Base-by-base conservation (phyloP, 192 early-diverging fungal species). In the Gryganskiella cystojenkinii region DNA sequence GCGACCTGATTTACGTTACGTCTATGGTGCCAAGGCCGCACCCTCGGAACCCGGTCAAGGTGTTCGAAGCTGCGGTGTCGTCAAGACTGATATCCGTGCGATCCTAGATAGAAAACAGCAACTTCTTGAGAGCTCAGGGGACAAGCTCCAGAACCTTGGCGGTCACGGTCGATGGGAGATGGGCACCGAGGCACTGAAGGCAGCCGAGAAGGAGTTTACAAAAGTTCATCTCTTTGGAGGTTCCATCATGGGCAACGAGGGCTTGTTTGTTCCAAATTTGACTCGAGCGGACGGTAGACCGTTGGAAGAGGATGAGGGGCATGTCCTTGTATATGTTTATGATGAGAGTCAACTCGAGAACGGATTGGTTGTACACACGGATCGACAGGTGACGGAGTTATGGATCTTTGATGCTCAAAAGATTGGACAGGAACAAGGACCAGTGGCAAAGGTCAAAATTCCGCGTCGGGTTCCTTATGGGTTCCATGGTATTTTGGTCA, bases 321-420 rank as follows among this genome's bases (percentile, higher is more conserved):
- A 67, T 49, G 27, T 75, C 27, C 35, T 75, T 0, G 72, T 75
- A 8, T 75, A 75, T 56, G 58, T 75, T 28, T 75, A 75, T 24
- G 72, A 75, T 24, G 64, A 75, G 51, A 56, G 59, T 11, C 64
- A 75, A 44, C 35, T 67, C 44, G 58, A 67, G 35, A 46, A 75
- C 20, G 64, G 64, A 24, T 43, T 59, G 13, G 30, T 57, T 2
- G 66, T 43, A 50, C 20, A 61, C 20, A 33, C 43, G n/a, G 51
- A 35, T 13, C 35, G 27, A 11, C 72, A 75, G 43, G 57, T 60
- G 20, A 67, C 72, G 9, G 72, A 75, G 64, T 51, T 75, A 20
- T 67, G 72, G 72, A 62, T 75, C 51, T 75, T 56, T 67, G 64
- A 75, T 61, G 72, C 72, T 20, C 61, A 75, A 35, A 67, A 52